phyloP scores from a whole-genome alignment of 495 filamentous ascomycete genomes.

The Penicillium herquei region DNA sequence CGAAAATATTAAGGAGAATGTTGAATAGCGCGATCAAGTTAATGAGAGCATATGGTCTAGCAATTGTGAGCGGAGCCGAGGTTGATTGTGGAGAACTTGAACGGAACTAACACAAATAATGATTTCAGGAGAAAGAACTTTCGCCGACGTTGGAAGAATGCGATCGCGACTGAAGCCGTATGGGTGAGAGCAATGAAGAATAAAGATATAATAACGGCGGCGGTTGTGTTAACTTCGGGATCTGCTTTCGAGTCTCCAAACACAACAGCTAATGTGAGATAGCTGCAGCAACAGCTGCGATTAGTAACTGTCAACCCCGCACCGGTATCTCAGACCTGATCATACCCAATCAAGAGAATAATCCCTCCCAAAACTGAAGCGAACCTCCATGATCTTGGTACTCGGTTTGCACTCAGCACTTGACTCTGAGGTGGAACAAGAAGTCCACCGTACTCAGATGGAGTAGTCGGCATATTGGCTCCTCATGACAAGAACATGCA shows the following conservation, averaged over 20 bases:
- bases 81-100: not conserved
- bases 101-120: conserved; percentile 24
- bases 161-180: conserved; percentile 21
- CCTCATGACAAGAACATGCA: not conserved
- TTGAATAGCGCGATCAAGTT: conserved; percentile 34
- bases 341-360: conserved; percentile 28
- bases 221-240: conserved; percentile 14
- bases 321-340: not conserved
- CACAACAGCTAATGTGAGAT: conserved; percentile 30
- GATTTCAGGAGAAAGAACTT: conserved; percentile 27
- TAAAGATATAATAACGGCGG: conserved; percentile 17
- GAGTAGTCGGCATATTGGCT: conserved; percentile 1
- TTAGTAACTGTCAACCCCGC: not conserved
- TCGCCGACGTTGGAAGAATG: conserved; percentile 21
- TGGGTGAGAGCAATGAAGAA: conserved; percentile 29
- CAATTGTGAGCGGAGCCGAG: not conserved
- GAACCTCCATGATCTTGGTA: conserved; percentile 16
- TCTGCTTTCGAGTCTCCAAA: conserved; percentile 17
- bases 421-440: not conserved
- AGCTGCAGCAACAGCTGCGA: conserved; percentile 14
- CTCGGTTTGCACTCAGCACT: not conserved
- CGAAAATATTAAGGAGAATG: conserved; percentile 31
- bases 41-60: conserved; percentile 28
- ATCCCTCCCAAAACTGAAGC: conserved; percentile 16
- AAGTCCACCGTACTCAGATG: conserved; percentile 2